Evolutionary conservation across 495 filamentous ascomycete genomes (phyloP), one percentile per base, ranked within the genome.

Genomic region (Chaetomium tenue): DNA sequence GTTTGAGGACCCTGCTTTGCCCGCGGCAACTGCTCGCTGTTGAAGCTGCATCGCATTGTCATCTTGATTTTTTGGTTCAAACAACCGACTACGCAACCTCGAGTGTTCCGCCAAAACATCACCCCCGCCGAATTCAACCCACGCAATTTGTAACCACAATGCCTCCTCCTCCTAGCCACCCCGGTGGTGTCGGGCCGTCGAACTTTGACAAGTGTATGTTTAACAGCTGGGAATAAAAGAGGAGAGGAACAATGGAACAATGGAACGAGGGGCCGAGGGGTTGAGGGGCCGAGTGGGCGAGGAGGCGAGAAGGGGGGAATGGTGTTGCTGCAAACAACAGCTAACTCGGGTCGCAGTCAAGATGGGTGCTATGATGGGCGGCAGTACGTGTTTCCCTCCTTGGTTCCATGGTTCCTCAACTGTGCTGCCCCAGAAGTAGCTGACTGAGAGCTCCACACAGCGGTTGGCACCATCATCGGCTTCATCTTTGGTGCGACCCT

Each of bases 331-430:
- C 22, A 44, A 30, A 23, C 61, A 52, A 13, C 28, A 64, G 61
- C 76, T 76, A 72, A 78, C 66, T 22, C 58, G 16, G 16, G 23
- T 39, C 5, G 73, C 67, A 98, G 94, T 93, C 78, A 97, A 95
- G 82, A 95, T 97, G 91, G 94, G 94, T 63, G 91, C 88, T 62
- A 86, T 98, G 88, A 96, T 98, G 91, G 94, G 94, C 64, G 91
- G 92, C 61, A 93, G 93, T 97, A 89, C 62, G 92, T 84, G 2
- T 47, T 28, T 5, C 5, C 58, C 6, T n/a, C 5, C 40, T 44
- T 16, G 5, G 40, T 15, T 18, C 9, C 47, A 37, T 2, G 37
- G n/a, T 33, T 56, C 48, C 51, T 15, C 25, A 28, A 40, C n/a
- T 13, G 15, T 18, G 33, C 13, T 48, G 33, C 13, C 42, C 9